Evolutionary conservation across 441 rosid genomes (phyloP), one percentile per base, ranked within the genome.

Genomic region (Pelargonium myrrhifolium): DNA sequence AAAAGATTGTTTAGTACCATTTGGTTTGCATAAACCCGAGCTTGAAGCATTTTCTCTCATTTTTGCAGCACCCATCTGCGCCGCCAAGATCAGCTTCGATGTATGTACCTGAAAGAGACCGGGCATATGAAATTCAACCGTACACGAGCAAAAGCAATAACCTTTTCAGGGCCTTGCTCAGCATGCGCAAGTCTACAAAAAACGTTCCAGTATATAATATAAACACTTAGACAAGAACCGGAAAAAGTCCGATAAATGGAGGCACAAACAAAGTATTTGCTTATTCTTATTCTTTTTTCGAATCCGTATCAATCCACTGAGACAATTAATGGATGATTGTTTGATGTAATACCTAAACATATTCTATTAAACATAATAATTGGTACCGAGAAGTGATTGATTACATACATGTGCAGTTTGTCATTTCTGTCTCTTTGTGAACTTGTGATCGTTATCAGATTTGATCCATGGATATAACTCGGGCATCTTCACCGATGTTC

Each of bases 141-240:
- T 72, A 84, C 78, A 78, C 84, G 7, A 69, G 87, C 84, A 83
- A 82, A 76, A 85, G 80, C 80, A 82, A 75, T 70, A 77, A 82
- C 67, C 75, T 81, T 26, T 69, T 89, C 61, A 89, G 86, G 83
- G 89, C 96, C 63, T 68, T 90, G 81, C 85, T 87, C 56, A 82
- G 96, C 85, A 74, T 87, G 87, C 81, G 82, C 76, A 87, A 79
- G 76, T 64, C 90, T 12, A 84, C 70, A 74, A 80, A 75, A 71
- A 83, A 86, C 51, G 73, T 61, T 47, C 21, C 74, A 3, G 22
- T 80, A 15, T 70, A 77, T 72, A 81, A 79, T 10, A 42, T 2
- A 7, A 42, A 42, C 11, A 42, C 11, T 42, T 42, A 42, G 47
- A 42, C 14, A 11, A 42, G 47, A 42, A 42, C 14, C 9, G 47